phyloP scores from a whole-genome alignment of 345 rosid species.

The Euphorbia lathyris region DNA sequence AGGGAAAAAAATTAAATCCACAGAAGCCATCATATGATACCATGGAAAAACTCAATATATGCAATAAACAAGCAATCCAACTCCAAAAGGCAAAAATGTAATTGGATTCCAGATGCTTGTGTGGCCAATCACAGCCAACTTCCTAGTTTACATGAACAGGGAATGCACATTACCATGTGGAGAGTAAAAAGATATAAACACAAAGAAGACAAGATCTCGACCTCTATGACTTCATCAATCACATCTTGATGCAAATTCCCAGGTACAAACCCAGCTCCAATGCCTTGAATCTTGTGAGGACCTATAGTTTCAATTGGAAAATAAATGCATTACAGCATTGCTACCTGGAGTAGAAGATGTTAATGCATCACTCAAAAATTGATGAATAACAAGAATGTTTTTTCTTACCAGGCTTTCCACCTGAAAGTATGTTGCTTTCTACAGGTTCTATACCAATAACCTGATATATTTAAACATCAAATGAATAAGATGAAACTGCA shows the following conservation, averaged over 20 bases:
- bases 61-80: neutral
- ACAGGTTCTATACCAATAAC: slow-evolving; percentile 32
- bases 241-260: slow-evolving; percentile 65
- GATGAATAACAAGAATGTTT: neutral
- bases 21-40: neutral
- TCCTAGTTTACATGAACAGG: neutral
- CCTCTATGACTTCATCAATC: slow-evolving; percentile 88
- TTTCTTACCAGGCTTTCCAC: slow-evolving; percentile 33
- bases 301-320: slow-evolving; percentile 43
- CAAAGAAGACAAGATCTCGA: slow-evolving; percentile 22
- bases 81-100: neutral
- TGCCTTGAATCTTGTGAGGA: slow-evolving; percentile 99
- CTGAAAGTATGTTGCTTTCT: slow-evolving; percentile 34
- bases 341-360: neutral
- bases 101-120: neutral
- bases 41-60: neutral
- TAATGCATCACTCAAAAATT: neutral
- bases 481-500: neutral
- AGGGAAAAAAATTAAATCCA: neutral
- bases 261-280: slow-evolving; percentile 98
- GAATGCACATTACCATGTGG: neutral
- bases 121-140: neutral
- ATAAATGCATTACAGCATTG: slow-evolving; percentile 1
- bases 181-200: slow-evolving; percentile 8
- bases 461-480: slow-evolving; percentile 17